Conservation (phyloP, 257 asterid genomes). For the Nicotiana noctiflora region DNA sequence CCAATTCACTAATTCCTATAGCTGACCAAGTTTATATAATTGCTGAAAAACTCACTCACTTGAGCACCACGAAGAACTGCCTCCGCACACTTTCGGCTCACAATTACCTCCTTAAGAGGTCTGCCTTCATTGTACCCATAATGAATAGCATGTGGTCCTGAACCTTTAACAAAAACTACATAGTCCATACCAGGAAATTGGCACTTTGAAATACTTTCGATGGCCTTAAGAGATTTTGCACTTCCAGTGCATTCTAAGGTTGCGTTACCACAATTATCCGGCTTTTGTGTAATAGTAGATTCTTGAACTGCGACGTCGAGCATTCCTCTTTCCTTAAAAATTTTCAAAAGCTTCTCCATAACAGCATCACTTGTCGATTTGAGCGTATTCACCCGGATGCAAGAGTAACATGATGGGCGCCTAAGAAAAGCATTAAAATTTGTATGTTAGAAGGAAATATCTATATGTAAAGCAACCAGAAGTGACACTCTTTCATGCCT, state of each 20-base stretch:
- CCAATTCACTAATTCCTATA: neutral
- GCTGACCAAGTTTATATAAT: neutral
- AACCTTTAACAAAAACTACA: slow-evolving; percentile 70
- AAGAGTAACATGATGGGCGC: slow-evolving; percentile 90
- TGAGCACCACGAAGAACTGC: slow-evolving; percentile 99
- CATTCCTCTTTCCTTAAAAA: slow-evolving; percentile 42
- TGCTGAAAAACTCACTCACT: slow-evolving; percentile 33
- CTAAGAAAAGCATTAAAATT: slow-evolving; percentile 29
- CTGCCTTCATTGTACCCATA: slow-evolving; percentile 46
- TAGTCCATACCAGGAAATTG: slow-evolving; percentile 57
- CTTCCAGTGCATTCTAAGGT: slow-evolving; percentile 12
- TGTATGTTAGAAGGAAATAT: neutral
- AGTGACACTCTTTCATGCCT: neutral
- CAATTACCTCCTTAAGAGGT: slow-evolving; percentile 82
- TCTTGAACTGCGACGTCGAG: slow-evolving; percentile 18
- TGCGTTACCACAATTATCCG: slow-evolving; percentile 17
- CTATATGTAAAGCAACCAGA: neutral
- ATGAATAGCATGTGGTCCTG: slow-evolving; percentile 81
- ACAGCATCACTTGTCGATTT: slow-evolving; percentile 61
- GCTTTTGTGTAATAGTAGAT: slow-evolving; percentile 9
- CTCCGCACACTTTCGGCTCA: slow-evolving; percentile 98
- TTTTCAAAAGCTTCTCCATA: slow-evolving; percentile 51
- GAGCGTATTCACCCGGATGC: slow-evolving; percentile 80
- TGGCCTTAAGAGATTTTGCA: slow-evolving; percentile 11
- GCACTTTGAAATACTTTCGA: slow-evolving; percentile 49